Percentiles rank a stretch among this genome's conserved stretches.
Evolutionary conservation across 2,329 filamentous ascomycete species (phyloP).

Genomic region (Fusarium protoensiforme): DNA sequence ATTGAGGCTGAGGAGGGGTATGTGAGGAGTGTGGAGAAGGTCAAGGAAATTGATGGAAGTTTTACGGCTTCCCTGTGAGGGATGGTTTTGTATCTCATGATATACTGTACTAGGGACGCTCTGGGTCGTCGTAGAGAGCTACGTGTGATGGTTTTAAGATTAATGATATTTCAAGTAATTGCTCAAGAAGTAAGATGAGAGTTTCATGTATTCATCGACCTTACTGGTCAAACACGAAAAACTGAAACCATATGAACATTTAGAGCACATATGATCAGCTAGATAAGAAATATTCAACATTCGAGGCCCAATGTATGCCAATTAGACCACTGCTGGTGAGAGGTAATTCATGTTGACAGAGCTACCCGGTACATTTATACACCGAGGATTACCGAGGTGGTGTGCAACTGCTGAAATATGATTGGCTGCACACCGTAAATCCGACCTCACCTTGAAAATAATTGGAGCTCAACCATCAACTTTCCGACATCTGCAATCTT

Average conservation of each 20-base stretch:
- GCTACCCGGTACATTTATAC: slow-evolving; percentile 9
- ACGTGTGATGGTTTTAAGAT: not conserved
- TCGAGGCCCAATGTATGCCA: not conserved
- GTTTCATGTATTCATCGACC: not conserved
- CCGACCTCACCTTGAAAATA: slow-evolving; percentile 37
- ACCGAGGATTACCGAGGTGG: slow-evolving; percentile 33
- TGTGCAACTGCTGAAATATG: not conserved
- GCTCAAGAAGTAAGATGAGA: not conserved
- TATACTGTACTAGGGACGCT: not conserved
- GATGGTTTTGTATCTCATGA: not conserved
- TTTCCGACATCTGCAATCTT: slow-evolving; percentile 13
- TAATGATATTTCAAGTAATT: not conserved
- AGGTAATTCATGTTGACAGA: not conserved
- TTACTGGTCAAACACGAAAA: not conserved
- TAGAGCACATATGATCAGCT: not conserved
- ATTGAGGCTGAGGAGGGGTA: slow-evolving; percentile 61
- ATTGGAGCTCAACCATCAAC: slow-evolving; percentile 19
- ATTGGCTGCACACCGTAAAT: slow-evolving; percentile 36
- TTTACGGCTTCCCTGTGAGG: slow-evolving; percentile 36
- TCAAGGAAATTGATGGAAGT: slow-evolving; percentile 60
- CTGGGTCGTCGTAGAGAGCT: no score
- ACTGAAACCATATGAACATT: not conserved
- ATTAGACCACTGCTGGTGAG: not conserved
- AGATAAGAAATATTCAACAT: not conserved
- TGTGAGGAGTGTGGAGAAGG: slow-evolving; percentile 58